A percentile compares a stretch with the other conserved stretches of the same genome.
Evolutionary conservation across 2,329 filamentous ascomycete genomes (phyloP).

Genomic region (Ramichloridium luteum): DNA sequence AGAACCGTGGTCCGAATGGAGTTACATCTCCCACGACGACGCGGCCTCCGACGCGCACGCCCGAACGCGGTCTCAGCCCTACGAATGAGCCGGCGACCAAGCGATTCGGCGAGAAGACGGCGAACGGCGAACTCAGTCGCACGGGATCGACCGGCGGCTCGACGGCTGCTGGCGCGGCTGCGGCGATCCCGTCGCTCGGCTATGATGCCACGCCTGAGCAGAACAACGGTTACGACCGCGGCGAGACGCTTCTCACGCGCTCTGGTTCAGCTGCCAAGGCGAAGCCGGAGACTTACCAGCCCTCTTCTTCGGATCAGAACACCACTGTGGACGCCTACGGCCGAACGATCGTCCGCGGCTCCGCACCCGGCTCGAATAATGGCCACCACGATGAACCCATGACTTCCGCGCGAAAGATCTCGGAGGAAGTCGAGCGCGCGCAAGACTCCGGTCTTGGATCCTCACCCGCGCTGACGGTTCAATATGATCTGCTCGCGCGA

Average conservation of each 20-base stretch:
- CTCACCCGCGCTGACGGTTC: slow-evolving; percentile 49
- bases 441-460: slow-evolving; percentile 48
- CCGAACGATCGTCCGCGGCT: slow-evolving; percentile 6
- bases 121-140: no score
- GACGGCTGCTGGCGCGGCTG: slow-evolving; percentile 3
- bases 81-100: slow-evolving; percentile 17
- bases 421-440: slow-evolving; percentile 37
- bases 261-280: slow-evolving; percentile 5
- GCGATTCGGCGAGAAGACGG: no score
- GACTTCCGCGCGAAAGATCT: slow-evolving; percentile 18
- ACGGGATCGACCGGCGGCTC: slow-evolving; percentile 8
- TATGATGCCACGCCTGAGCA: slow-evolving; percentile 11
- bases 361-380: no score
- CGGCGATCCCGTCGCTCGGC: slow-evolving; percentile 10
- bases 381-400: slow-evolving; percentile 16
- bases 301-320: no score
- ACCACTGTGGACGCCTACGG: slow-evolving; percentile 29
- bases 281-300: slow-evolving; percentile 24
- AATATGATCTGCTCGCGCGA: slow-evolving; percentile 65
- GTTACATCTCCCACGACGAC: slow-evolving; percentile 12
- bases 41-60: slow-evolving; percentile 20
- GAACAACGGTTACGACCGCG: slow-evolving; percentile 6
- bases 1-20: slow-evolving; percentile 14
- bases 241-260: no score
- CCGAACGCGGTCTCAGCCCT: slow-evolving; percentile 21